These are phyloP conservation scores for Myxozyma mucilagina DNA, from an alignment of 805 yeast species.

Conservation along the genomic window DNA sequence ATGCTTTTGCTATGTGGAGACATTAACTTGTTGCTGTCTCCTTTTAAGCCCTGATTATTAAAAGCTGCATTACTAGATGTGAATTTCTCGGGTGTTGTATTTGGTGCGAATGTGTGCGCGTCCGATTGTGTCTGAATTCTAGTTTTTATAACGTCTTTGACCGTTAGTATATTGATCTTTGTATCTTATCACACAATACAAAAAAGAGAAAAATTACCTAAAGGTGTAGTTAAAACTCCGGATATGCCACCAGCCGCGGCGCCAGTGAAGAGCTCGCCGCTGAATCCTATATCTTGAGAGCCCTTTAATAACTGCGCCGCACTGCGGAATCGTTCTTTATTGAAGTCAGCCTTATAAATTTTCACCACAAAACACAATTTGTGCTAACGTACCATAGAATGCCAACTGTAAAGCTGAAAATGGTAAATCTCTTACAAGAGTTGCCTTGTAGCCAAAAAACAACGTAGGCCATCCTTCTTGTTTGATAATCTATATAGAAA, in stretches of 20 bases:
- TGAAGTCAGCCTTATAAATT: background rate
- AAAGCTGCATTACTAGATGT: background rate
- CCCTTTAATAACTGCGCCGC: conserved; percentile 40
- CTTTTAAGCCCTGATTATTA: background rate
- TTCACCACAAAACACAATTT: conserved; percentile 33
- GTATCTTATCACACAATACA: background rate
- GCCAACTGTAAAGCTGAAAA: conserved; percentile 96
- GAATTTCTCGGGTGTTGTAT: background rate
- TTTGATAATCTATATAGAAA: conserved; percentile 46
- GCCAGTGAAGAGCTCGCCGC: conserved; percentile 77
- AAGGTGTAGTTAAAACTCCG: conserved; percentile 83
- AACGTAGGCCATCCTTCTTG: conserved; percentile 76
- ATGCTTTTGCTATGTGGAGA: background rate
- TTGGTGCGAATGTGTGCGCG: background rate
- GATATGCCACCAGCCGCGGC: conserved; percentile 96
- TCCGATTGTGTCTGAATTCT: conserved; percentile 82
- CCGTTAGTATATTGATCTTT: background rate
- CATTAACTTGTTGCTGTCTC: background rate
- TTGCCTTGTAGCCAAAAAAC: conserved; percentile 91
- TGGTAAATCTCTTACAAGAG: conserved; percentile 88
- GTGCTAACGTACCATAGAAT: conserved; percentile 67
- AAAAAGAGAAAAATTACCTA: conserved; percentile 44
- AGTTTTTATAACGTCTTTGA: conserved; percentile 75
- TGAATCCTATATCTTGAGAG: conserved; percentile 40
- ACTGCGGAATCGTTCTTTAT: conserved; percentile 37